phyloP scores from a whole-genome alignment of 352 stramenopile species.

The Phytopythium cucurbitacearum region DNA sequence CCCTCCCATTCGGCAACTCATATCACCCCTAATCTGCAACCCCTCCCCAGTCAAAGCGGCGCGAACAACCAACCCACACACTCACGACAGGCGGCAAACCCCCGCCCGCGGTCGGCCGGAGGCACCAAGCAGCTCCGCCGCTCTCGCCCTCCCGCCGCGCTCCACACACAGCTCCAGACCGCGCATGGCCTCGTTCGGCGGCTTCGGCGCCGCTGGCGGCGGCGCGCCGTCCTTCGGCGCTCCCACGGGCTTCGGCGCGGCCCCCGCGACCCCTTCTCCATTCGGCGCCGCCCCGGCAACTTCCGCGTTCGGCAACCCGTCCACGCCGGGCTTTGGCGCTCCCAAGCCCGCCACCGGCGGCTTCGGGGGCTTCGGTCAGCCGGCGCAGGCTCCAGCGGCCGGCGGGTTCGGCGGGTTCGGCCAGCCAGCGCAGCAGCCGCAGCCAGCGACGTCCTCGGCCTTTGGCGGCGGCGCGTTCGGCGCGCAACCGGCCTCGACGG shows the following conservation, averaged over 20 bases:
- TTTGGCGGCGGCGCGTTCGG: conserved; percentile 7
- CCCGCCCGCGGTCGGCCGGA: no score
- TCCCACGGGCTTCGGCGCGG: conserved; percentile 38
- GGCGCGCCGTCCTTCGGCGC: conserved; percentile 41
- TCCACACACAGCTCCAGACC: no score
- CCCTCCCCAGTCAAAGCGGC: no score
- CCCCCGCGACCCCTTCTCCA: conserved; percentile 6
- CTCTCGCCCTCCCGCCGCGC: no score
- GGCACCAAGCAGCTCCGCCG: no score
- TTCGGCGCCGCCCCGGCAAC: conserved; percentile 37
- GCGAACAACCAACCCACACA: no score
- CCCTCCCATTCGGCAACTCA: no score
- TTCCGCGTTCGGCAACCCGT: conserved; percentile 35
- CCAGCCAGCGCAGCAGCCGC: conserved; percentile 15
- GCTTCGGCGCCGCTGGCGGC: conserved; percentile 9
- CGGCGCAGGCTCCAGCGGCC: conserved; percentile 13
- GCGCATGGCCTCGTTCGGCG: conserved; percentile 8
- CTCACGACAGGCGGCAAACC: no score
- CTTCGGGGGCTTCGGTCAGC: conserved; percentile 32
- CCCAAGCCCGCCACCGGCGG: conserved; percentile 23
- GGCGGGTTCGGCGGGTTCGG: conserved; percentile 37
- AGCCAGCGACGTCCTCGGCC: conserved; percentile 9
- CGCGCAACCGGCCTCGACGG: conserved; percentile 4
- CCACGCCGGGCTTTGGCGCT: conserved; percentile 20
- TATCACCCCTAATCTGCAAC: no score